phyloP scores from a whole-genome alignment of 495 filamentous ascomycete genomes.

The Aspergillus nidulans region DNA sequence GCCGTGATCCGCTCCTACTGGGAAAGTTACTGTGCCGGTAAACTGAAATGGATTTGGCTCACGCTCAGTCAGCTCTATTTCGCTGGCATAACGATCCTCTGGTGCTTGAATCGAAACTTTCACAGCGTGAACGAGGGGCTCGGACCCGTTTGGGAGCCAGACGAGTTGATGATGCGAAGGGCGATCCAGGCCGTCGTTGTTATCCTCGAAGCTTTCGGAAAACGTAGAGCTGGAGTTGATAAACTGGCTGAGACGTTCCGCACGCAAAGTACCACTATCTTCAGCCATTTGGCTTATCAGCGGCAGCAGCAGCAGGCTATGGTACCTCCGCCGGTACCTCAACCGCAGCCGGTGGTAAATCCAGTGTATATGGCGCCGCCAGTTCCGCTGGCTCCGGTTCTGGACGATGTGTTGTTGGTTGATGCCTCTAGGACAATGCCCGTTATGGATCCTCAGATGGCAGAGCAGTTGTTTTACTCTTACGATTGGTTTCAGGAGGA shows the following conservation, averaged over 20 bases:
- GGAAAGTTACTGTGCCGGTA: slow-evolving; percentile 45
- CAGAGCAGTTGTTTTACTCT: slow-evolving; percentile 39
- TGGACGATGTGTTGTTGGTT: slow-evolving; percentile 40
- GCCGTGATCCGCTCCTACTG: slow-evolving; percentile 49
- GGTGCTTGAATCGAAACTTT: slow-evolving; percentile 45
- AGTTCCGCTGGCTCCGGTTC: slow-evolving; percentile 39
- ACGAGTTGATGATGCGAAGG: slow-evolving; percentile 44
- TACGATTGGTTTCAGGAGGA: slow-evolving; percentile 46
- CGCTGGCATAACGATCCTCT: slow-evolving; percentile 47
- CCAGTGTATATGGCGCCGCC: slow-evolving; percentile 23
- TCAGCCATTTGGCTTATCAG: slow-evolving; percentile 41
- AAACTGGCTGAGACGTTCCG: slow-evolving; percentile 43
- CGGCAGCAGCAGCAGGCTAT: slow-evolving; percentile 22
- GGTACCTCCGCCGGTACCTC: slow-evolving; percentile 16
- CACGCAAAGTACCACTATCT: slow-evolving; percentile 43
- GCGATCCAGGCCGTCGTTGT: slow-evolving; percentile 45
- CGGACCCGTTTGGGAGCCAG: slow-evolving; percentile 38
- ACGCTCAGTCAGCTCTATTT: slow-evolving; percentile 51
- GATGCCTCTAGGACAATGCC: slow-evolving; percentile 33
- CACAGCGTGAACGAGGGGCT: slow-evolving; percentile 39
- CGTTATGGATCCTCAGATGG: slow-evolving; percentile 39
- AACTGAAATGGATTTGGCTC: slow-evolving; percentile 53
- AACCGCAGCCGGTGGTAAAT: slow-evolving; percentile 16
- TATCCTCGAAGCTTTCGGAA: slow-evolving; percentile 46
- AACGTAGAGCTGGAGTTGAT: slow-evolving; percentile 45